These are phyloP conservation scores for Colletotrichum gigasporum DNA, from an alignment of 2,329 filamentous ascomycete genomes.

Conservation along the genomic window DNA sequence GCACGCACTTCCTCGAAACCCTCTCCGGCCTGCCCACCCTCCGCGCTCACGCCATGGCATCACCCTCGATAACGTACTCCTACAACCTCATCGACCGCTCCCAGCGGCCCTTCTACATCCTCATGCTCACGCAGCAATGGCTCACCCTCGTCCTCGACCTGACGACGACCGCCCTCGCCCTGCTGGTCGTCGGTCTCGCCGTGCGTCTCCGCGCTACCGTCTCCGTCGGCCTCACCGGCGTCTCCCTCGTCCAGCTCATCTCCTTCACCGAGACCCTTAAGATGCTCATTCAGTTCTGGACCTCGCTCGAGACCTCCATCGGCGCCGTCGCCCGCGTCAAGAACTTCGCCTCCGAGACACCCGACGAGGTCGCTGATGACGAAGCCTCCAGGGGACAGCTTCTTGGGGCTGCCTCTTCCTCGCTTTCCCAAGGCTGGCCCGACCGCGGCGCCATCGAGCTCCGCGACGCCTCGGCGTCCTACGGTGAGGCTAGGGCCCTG, in stretches of 20 bases:
- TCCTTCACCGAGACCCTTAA: constrained; percentile 44
- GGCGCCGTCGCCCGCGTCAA: constrained; percentile 40
- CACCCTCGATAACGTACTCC: constrained; percentile 52
- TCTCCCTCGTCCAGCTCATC: constrained; percentile 42
- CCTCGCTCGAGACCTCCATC: constrained; percentile 40
- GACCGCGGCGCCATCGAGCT: constrained; percentile 43
- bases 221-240: constrained; percentile 34
- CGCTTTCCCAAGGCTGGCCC: constrained; percentile 44
- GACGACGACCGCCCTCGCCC: constrained; percentile 55
- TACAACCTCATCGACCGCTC: constrained; percentile 60
- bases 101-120: constrained; percentile 66
- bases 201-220: constrained; percentile 38
- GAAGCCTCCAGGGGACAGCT: neutral
- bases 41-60: constrained; percentile 64
- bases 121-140: constrained; percentile 68
- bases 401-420: neutral
- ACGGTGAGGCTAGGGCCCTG: constrained; percentile 33
- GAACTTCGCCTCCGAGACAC: constrained; percentile 39
- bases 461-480: constrained; percentile 32
- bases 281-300: constrained; percentile 46
- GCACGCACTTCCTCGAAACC: constrained; percentile 54
- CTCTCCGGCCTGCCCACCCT: constrained; percentile 58
- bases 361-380: constrained; percentile 40
- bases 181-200: constrained; percentile 56
- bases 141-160: constrained; percentile 61